Base-by-base conservation (phyloP, 2,329 filamentous ascomycete genomes). In the Cytospora chrysosperma region DNA sequence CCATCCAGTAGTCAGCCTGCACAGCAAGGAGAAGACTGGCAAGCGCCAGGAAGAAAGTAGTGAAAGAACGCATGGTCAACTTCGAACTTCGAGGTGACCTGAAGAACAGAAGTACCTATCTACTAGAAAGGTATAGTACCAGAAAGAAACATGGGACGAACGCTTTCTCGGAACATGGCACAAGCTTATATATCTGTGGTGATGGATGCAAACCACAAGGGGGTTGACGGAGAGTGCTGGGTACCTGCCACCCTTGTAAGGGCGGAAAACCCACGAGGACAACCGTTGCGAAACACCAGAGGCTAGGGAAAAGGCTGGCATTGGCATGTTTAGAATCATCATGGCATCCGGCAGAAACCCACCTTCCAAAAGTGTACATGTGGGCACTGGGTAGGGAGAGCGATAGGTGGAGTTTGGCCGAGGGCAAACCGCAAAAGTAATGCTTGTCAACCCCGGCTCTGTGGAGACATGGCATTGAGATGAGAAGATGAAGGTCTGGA, bases 1-100 rank as follows among this genome's bases (percentile, higher is more conserved):
- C 71, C 68, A 75, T 68, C 74, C 73, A 75, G 56, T 70, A 73
- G 32, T 52, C 49, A 17, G 69, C 73, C 57, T 71, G 67, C 47
- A 69, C 70, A 19, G 67, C 60, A 37, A 70, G 70, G 30, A 69
- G 66, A 24, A 73, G 62, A 63, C 69, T 67, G 69, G 70, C 70
- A 59, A 69, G 67, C 32, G 72, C 72, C 69, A 74, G 67, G 53
- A 71, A 62, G 50, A 71, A 55, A 28, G 69, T 64, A 54, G 61
- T 59, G 50, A 64, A 64, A 49, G 71, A 67, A 67, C 69, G 72
- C 73, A 75, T 75, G 30, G 47, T 65, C 63, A 49, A 53, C 37
- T 47, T 34, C 49, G 56, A 59, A 32, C 64, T 43, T 21, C 15
- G 27, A 32, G 8, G 19, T 30, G 30, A 24, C 34, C n/a, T 40